Base-by-base conservation (phyloP, 805 yeast species). In the Yarrowia sp. region DNA sequence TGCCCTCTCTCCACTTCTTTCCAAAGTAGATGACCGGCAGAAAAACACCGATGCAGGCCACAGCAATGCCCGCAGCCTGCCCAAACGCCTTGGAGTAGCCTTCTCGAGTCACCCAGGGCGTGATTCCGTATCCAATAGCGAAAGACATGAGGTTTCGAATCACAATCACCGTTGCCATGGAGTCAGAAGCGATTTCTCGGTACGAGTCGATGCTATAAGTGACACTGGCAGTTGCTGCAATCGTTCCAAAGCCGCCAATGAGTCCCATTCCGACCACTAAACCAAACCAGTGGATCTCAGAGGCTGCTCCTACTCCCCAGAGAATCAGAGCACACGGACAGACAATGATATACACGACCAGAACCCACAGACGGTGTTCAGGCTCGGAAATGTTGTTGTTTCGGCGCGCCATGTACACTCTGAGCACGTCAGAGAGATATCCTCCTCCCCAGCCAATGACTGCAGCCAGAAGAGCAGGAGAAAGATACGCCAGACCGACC, bases 241-340 rank as follows among this genome's bases (percentile, higher is more conserved):
- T 77, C 68, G 68, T 80, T 76, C 36, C 77, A 69, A 9, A 83
- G 81, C 38, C 38, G 33, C 29, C 79, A 60, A 80, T 69, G n/a
- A 78, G 66, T 3, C 84, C 84, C 66, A 79, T 71, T 4, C 81
- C 83, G 58, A 73, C 70, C 33, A 78, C 76, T 8, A 77, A 68
- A 12, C 80, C 77, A 63, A 80, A 72, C 84, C 84, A 81, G 53
- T 79, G 80, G 6, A 76, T 69, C 12, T 72, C 77, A 47, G 78
- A 74, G 47, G 77, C 74, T 0, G 83, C 82, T 27, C 83, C 84
- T 44, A 81, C 78, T 61, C 85, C 85, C 79, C 82, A 81, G 2
- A 82, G 74, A 61, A 81, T 74, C 22, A 79, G 68, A 1, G 82
- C 77, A 0, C 76, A 73, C 4, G 80, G 79, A 6, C 81, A 81